Conservation (phyloP, 306 rosid species). For the Crotalaria pallida region DNA sequence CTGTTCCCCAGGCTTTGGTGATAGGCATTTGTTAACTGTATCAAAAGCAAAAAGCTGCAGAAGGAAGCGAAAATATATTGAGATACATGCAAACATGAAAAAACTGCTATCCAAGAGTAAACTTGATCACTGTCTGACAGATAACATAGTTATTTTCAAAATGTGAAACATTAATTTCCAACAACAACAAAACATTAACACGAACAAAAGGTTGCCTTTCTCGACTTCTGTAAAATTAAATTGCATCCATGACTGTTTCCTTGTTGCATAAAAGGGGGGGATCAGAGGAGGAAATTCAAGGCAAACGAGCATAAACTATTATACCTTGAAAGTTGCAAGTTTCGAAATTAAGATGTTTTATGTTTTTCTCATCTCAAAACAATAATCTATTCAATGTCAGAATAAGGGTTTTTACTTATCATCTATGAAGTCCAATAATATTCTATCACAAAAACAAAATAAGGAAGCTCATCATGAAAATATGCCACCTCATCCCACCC, state of each 20-base stretch:
- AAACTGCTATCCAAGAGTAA: neutral
- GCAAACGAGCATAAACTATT: neutral
- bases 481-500: neutral
- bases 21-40: constrained; percentile 75
- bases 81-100: neutral
- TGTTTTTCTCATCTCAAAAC: neutral
- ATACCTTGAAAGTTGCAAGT: neutral
- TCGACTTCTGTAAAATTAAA: neutral
- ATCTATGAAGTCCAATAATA: neutral
- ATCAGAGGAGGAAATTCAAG: neutral
- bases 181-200: neutral
- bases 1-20: constrained; percentile 71
- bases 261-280: neutral
- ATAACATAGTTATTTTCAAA: neutral
- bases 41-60: constrained; percentile 93
- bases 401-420: neutral
- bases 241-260: neutral
- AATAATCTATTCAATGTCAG: neutral
- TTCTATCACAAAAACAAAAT: neutral
- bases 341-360: neutral
- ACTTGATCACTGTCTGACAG: neutral
- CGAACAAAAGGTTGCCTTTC: neutral
- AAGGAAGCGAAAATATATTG: constrained; percentile 18
- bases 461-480: neutral
- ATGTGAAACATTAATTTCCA: neutral